Conservation (phyloP, 2,329 filamentous ascomycete genomes). For the Myriosclerotinia curreyana region DNA sequence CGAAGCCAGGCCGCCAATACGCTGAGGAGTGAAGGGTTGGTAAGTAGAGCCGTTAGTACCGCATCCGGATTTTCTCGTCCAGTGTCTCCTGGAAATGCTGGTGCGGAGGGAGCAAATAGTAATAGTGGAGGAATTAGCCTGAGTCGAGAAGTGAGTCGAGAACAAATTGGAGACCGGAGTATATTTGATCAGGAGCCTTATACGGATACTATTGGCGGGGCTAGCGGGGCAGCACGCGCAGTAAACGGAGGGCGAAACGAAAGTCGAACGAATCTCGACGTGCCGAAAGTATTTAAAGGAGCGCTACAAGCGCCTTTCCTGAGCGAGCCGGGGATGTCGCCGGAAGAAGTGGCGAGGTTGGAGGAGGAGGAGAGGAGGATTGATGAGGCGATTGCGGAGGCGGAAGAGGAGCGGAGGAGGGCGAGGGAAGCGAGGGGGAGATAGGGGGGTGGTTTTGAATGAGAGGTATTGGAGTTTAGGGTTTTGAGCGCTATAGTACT, state of each 20-base stretch:
- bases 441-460: background rate
- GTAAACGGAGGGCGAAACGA: background rate
- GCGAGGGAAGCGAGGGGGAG: constrained; percentile 4
- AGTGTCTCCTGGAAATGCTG: background rate
- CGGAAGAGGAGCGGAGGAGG: constrained; percentile 28
- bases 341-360: constrained; percentile 33
- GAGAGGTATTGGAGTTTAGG: background rate
- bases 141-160: constrained; percentile 3
- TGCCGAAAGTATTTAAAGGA: constrained; percentile 2
- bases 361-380: constrained; percentile 39
- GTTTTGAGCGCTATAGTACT: background rate
- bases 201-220: background rate
- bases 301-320: constrained; percentile 25
- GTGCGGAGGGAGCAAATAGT: no score
- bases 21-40: background rate
- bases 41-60: background rate
- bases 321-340: constrained; percentile 31
- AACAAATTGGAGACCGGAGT: background rate
- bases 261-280: background rate
- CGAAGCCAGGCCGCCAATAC: background rate
- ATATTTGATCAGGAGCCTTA: constrained; percentile 9
- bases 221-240: background rate
- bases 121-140: background rate
- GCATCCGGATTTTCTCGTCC: background rate
- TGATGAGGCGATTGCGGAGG: constrained; percentile 36